These are phyloP conservation scores for Sclerotinia subarctica DNA, from an alignment of 2,329 filamentous ascomycete genomes.

Conservation along the genomic window DNA sequence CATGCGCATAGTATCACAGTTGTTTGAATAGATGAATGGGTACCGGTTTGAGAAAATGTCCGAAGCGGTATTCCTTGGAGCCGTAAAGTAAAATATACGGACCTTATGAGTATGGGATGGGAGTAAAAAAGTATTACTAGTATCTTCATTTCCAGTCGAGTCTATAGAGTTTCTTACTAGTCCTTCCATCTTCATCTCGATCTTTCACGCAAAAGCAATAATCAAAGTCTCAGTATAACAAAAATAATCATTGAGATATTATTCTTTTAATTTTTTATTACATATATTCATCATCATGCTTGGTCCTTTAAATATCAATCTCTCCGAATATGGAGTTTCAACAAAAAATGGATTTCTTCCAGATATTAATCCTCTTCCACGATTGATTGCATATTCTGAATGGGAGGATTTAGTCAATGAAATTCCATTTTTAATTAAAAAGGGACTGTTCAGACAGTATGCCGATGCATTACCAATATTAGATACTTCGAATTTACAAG, in stretches of 20 bases:
- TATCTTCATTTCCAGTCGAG: neutral
- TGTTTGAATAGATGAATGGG: neutral
- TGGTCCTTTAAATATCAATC: conserved; percentile 30
- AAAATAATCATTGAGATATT: neutral
- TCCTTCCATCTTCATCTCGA: neutral
- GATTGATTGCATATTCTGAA: conserved; percentile 69
- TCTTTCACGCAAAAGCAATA: neutral
- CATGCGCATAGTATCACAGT: neutral
- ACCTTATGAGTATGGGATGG: neutral
- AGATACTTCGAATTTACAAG: conserved; percentile 59
- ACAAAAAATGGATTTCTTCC: conserved; percentile 66
- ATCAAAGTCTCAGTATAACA: neutral
- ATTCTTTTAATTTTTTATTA: neutral
- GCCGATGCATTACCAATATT: conserved; percentile 68
- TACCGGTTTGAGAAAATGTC: neutral
- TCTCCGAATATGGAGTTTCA: conserved; percentile 33
- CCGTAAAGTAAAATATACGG: neutral
- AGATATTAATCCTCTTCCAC: conserved; percentile 59
- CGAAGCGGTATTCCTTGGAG: neutral
- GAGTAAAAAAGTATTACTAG: neutral
- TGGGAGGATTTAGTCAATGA: conserved; percentile 73
- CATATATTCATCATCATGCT: conserved; percentile 26
- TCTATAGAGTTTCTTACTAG: neutral
- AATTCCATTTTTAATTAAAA: conserved; percentile 64
- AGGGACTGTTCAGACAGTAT: conserved; percentile 58